Percentiles rank a stretch among this genome's conserved stretches.
These are phyloP conservation scores for Tagetes patula DNA, from an alignment of 129 eudicot species.

Conservation along the genomic window DNA sequence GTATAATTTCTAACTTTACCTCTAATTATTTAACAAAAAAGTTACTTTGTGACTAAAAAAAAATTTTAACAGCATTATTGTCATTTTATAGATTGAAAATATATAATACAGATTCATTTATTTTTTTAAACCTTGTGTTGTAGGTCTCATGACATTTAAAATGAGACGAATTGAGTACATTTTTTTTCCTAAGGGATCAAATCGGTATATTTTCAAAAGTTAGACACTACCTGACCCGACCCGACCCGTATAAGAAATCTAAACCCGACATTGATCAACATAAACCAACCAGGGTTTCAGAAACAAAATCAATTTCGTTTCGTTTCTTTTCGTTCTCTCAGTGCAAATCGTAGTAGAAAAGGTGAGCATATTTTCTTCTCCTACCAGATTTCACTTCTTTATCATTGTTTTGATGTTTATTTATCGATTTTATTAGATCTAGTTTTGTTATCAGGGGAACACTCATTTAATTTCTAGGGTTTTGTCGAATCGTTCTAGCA, in stretches of 20 bases:
- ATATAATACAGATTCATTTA: too few species aligned
- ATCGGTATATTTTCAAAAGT: background rate
- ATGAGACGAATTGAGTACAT: too few species aligned
- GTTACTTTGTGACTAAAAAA: too few species aligned
- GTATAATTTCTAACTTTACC: too few species aligned
- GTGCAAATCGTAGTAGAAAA: background rate
- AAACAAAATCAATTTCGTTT: conserved; percentile 12
- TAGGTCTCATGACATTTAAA: too few species aligned
- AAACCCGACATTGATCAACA: background rate
- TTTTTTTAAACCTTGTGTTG: too few species aligned
- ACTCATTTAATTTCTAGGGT: conserved; percentile 5
- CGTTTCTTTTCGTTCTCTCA: background rate
- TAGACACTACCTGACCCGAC: too few species aligned
- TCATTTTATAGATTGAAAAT: too few species aligned
- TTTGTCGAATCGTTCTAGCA: background rate
- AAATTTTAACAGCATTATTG: too few species aligned
- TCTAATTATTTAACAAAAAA: too few species aligned
- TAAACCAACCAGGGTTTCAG: conserved; percentile 6
- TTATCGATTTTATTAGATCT: conserved; percentile 15
- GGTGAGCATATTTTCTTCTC: conserved; percentile 5
- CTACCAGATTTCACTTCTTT: conserved; percentile 6
- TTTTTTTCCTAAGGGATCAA: too few species aligned
- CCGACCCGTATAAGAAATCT: too few species aligned
- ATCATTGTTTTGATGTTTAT: background rate
- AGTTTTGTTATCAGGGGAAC: background rate